These are phyloP conservation scores for Tylopilus plumbeoviolaceoides DNA, from an alignment of 768 basidiomycete species.

Conservation along the genomic window DNA sequence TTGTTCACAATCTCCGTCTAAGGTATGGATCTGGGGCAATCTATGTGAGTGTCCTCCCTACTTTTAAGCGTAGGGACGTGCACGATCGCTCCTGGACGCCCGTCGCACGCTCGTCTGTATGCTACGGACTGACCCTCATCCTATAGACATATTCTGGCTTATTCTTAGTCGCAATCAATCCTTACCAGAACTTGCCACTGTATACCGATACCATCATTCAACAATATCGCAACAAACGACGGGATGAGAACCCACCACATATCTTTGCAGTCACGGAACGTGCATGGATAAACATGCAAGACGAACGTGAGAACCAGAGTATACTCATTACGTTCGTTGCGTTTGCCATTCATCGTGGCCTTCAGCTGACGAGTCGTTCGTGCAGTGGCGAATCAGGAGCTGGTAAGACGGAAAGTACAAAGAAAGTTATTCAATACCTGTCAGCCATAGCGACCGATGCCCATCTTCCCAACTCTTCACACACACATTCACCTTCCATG, in stretches of 20 bases:
- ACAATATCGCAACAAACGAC: slow-evolving; percentile 84
- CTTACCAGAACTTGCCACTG: slow-evolving; percentile 87
- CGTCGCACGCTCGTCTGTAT: not conserved
- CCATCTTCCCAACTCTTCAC: slow-evolving; percentile 52
- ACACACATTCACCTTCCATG: slow-evolving; percentile 65
- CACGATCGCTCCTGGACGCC: slow-evolving; percentile 6
- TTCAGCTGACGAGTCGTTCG: slow-evolving; percentile 9
- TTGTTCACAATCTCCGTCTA: slow-evolving; percentile 94
- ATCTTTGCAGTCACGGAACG: slow-evolving; percentile 96
- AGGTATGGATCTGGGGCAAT: slow-evolving; percentile 90
- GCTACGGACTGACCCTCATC: slow-evolving; percentile 12
- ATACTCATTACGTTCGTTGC: slow-evolving; percentile 90
- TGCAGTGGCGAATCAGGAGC: slow-evolving; percentile 95
- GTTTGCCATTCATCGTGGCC: not conserved
- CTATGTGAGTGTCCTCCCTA: slow-evolving; percentile 57
- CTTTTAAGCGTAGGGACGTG: not conserved
- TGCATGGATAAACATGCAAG: slow-evolving; percentile 98
- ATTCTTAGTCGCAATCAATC: slow-evolving; percentile 98
- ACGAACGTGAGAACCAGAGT: slow-evolving; percentile 95
- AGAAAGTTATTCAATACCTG: slow-evolving; percentile 99
- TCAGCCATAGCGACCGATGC: slow-evolving; percentile 92
- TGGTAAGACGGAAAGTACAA: slow-evolving; percentile 98
- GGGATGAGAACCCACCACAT: slow-evolving; percentile 93
- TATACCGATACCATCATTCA: slow-evolving; percentile 87
- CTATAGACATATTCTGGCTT: slow-evolving; percentile 87